Conservation (phyloP, 208 protist species). For the Naegleria lovaniensis region DNA sequence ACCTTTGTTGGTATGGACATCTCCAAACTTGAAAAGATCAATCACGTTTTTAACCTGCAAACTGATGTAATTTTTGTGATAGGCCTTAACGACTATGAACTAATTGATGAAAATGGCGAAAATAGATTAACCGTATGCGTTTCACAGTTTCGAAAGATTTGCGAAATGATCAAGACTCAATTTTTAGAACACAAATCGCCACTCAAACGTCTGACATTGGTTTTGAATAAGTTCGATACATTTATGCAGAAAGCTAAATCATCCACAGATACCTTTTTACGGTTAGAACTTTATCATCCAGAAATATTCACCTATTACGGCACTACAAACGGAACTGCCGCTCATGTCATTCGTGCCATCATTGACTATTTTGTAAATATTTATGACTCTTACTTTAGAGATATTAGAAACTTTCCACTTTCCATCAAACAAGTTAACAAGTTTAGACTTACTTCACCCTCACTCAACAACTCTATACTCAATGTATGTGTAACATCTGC, state of each 20-base stretch:
- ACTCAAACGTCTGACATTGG: neutral
- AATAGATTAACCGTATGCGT: neutral
- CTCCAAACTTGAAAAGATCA: neutral
- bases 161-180: neutral
- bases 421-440: neutral
- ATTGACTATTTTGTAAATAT: neutral
- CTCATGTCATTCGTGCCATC: neutral
- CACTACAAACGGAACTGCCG: neutral
- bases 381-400: neutral
- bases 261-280: neutral
- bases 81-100: neutral
- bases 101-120: neutral
- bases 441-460: neutral
- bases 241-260: neutral
- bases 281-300: neutral
- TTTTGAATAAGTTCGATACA: constrained; percentile 5
- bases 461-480: neutral
- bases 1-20: too few relatives aligned
- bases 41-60: neutral
- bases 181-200: neutral
- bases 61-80: neutral
- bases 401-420: neutral
- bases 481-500: neutral
- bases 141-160: neutral
- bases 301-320: neutral